Conservation (phyloP, 805 yeast genomes). For the Schwanniomyces sp. region DNA sequence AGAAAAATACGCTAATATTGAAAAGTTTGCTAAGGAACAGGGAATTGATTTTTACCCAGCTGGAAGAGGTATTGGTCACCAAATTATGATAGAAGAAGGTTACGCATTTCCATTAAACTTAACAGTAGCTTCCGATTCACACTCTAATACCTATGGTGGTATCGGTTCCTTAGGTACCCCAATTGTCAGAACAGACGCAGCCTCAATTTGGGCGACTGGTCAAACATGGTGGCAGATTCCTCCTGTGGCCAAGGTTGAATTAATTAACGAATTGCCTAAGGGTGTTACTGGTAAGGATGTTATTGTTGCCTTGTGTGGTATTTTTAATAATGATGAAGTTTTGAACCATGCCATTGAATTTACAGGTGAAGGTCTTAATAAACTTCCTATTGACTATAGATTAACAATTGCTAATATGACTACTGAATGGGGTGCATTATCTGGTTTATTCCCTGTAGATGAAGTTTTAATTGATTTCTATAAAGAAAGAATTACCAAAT, state of each 20-base stretch:
- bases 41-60: constrained; percentile 98
- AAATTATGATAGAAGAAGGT: constrained; percentile 98
- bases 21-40: constrained; percentile 83
- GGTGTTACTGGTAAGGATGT: constrained; percentile 97
- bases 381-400: constrained; percentile 76
- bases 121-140: constrained; percentile 97
- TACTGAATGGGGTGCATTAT: constrained; percentile 97
- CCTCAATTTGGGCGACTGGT: constrained; percentile 99
- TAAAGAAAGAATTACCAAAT: constrained; percentile 53
- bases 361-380: constrained; percentile 74
- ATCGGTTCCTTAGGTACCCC: constrained; percentile 96
- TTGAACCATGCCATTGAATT: constrained; percentile 93
- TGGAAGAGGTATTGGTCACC: constrained; percentile 99
- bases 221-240: constrained; percentile 99
- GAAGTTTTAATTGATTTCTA: constrained; percentile 76
- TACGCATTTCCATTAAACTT: constrained; percentile 93
- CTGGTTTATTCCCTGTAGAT: constrained; percentile 98
- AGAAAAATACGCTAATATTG: constrained; percentile 84
- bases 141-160: constrained; percentile 97
- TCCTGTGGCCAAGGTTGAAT: constrained; percentile 93
- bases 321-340: constrained; percentile 89
- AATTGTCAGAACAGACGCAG: constrained; percentile 97
- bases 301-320: constrained; percentile 93
- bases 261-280: constrained; percentile 73
- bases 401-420: constrained; percentile 96